Evolutionary conservation across 1,139 yeast species (phyloP).

Genomic region (Pichiaceae sp.): DNA sequence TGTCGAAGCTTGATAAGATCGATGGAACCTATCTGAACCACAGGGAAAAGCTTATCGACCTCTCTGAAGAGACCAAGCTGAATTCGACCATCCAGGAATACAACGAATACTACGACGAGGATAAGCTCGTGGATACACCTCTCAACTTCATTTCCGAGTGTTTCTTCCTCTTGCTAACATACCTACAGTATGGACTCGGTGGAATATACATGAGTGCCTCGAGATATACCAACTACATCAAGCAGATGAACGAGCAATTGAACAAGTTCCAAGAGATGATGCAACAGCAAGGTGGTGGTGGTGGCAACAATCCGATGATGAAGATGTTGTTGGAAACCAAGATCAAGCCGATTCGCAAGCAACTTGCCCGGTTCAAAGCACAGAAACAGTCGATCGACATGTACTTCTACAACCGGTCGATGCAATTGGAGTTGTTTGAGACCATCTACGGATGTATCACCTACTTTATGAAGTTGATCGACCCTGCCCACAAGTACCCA

Average conservation of each 20-base stretch:
- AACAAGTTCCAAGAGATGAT: constrained; percentile 35
- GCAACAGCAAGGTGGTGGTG: constrained; percentile 15
- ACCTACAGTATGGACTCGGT: constrained; percentile 82
- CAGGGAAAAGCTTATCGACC: constrained; percentile 43
- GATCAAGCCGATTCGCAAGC: constrained; percentile 19
- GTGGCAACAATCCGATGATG: constrained; percentile 24
- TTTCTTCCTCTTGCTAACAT: constrained; percentile 71
- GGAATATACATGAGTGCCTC: constrained; percentile 59
- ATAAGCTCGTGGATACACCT: constrained; percentile 29
- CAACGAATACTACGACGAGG: constrained; percentile 38
- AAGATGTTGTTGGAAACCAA: constrained; percentile 19
- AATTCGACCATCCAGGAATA: constrained; percentile 71
- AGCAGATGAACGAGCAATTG: constrained; percentile 45
- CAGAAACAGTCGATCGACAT: constrained; percentile 49
- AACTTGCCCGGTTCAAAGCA: constrained; percentile 29
- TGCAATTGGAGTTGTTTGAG: constrained; percentile 65
- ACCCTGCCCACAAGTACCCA: constrained; percentile 64
- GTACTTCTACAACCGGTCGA: constrained; percentile 43
- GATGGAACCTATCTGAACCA: constrained; percentile 54
- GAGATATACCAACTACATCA: constrained; percentile 42
- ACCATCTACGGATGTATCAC: constrained; percentile 69
- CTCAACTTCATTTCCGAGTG: constrained; percentile 80
- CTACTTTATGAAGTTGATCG: constrained; percentile 64
- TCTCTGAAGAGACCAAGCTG: constrained; percentile 75
- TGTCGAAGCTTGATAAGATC: constrained; percentile 64